Percentiles rank a stretch among this genome's conserved stretches.
These are phyloP conservation scores for Ceratobasidium sp. DNA, from an alignment of 1,284 basidiomycete genomes.

Conservation along the genomic window DNA sequence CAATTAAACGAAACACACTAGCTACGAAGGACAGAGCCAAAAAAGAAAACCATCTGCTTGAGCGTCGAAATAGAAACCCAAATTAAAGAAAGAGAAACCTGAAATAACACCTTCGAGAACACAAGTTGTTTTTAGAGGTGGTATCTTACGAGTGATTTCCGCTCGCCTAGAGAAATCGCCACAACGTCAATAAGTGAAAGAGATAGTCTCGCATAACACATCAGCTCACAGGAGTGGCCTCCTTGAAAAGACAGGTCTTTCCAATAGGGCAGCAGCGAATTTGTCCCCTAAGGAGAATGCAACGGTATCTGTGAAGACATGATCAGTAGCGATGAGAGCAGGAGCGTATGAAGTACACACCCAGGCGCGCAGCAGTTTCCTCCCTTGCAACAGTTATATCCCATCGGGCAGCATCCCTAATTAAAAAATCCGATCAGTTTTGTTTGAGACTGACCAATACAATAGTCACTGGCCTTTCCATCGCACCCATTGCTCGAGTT, in stretches of 20 bases:
- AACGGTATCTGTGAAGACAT: slow-evolving; percentile 1
- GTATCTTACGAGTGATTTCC: too few species aligned
- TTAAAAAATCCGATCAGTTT: not conserved
- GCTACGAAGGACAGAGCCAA: too few species aligned
- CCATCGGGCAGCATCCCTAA: slow-evolving; percentile 12
- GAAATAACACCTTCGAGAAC: too few species aligned
- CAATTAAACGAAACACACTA: too few species aligned
- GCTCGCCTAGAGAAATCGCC: too few species aligned
- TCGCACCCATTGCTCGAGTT: not conserved
- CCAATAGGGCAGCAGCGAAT: slow-evolving; percentile 29
- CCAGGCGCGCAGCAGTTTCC: not conserved
- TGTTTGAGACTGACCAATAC: not conserved
- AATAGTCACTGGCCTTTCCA: not conserved
- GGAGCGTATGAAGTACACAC: not conserved
- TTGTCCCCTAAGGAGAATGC: not conserved
- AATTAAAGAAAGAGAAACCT: too few species aligned
- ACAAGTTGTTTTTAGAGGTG: too few species aligned
- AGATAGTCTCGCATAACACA: too few species aligned
- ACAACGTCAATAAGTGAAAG: too few species aligned
- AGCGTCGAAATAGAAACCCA: too few species aligned
- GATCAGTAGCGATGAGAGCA: not conserved
- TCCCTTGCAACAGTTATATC: slow-evolving; percentile 13
- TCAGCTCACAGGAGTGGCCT: too few species aligned
- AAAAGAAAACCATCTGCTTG: too few species aligned
- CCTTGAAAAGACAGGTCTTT: slow-evolving; percentile 14